Evolutionary conservation across 1,284 basidiomycete species (phyloP).

Genomic region (Veloboletus limbatus): DNA sequence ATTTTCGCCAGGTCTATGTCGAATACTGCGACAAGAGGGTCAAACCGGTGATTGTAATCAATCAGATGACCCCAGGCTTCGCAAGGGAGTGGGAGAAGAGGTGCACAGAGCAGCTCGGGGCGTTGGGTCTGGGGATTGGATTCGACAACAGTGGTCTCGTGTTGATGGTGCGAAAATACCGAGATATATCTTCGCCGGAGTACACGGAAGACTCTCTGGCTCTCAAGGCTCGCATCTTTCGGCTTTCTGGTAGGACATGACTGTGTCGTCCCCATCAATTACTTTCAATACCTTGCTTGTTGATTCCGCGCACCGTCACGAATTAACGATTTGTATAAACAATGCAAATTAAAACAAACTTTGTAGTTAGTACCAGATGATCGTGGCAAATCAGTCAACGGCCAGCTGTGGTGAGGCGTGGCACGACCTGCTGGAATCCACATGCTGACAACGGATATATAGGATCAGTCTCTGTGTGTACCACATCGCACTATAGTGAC

Average conservation of each 20-base stretch:
- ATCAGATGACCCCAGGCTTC: slow-evolving; percentile 24
- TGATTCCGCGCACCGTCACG: too few species aligned
- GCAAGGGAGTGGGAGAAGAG: slow-evolving; percentile 21
- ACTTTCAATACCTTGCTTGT: not conserved
- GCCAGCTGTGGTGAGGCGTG: not conserved
- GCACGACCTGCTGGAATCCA: slow-evolving; percentile 20
- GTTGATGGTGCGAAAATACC: slow-evolving; percentile 16
- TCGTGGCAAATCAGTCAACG: too few species aligned
- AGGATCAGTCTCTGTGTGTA: too few species aligned
- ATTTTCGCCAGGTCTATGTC: slow-evolving; percentile 28
- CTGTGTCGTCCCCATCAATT: not conserved
- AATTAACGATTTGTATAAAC: too few species aligned
- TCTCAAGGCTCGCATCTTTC: slow-evolving; percentile 19
- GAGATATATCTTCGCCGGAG: slow-evolving; percentile 17
- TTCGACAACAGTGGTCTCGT: slow-evolving; percentile 5
- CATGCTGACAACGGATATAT: slow-evolving; percentile 12
- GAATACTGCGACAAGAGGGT: slow-evolving; percentile 25
- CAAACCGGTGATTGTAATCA: slow-evolving; percentile 28
- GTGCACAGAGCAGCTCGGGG: slow-evolving; percentile 16
- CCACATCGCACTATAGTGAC: not conserved
- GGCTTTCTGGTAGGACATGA: slow-evolving; percentile 16
- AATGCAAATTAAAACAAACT: too few species aligned
- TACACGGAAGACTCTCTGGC: slow-evolving; percentile 19
- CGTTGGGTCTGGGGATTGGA: slow-evolving; percentile 10
- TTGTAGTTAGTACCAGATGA: too few species aligned